These are phyloP conservation scores for Cladobotryum protrusum DNA, from an alignment of 2,329 filamentous ascomycete genomes.

Conservation along the genomic window DNA sequence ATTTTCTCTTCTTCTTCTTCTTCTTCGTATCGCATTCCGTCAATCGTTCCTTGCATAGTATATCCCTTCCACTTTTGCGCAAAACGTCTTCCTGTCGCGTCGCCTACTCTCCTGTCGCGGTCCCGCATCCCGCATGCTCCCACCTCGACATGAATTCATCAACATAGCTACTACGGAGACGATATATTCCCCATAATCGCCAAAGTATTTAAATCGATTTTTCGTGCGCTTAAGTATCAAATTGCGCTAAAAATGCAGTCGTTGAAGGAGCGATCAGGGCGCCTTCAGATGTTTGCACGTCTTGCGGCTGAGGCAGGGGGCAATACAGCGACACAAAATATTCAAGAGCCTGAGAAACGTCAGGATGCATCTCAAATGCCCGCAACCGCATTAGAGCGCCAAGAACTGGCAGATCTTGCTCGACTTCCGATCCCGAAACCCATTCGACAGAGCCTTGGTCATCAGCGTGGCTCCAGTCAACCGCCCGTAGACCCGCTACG, in stretches of 20 bases:
- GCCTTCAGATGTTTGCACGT: conserved; percentile 27
- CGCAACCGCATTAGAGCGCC: conserved; percentile 18
- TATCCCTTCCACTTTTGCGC: not conserved
- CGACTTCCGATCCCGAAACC: conserved; percentile 30
- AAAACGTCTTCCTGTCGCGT: not conserved
- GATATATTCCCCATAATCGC: not conserved
- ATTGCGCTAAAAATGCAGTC: conserved; percentile 20
- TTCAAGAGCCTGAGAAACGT: conserved; percentile 15
- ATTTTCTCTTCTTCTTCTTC: not conserved
- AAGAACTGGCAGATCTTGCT: conserved; percentile 27
- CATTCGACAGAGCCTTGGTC: conserved; percentile 23
- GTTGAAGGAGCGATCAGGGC: conserved; percentile 26
- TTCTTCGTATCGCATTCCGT: not conserved
- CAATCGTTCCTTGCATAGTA: not conserved
- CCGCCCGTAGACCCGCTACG: conserved; percentile 18
- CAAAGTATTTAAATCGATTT: not conserved
- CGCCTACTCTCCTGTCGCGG: not conserved
- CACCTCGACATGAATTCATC: not conserved
- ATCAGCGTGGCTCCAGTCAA: conserved; percentile 21
- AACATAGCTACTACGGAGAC: not conserved
- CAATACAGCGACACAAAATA: conserved; percentile 14
- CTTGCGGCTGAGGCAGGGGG: conserved; percentile 19
- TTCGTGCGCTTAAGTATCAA: not conserved
- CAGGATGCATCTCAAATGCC: conserved; percentile 14
- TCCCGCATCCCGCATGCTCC: not conserved